Conservation (phyloP, 179 eudicot species). For the Sideroxylon spinosum region DNA sequence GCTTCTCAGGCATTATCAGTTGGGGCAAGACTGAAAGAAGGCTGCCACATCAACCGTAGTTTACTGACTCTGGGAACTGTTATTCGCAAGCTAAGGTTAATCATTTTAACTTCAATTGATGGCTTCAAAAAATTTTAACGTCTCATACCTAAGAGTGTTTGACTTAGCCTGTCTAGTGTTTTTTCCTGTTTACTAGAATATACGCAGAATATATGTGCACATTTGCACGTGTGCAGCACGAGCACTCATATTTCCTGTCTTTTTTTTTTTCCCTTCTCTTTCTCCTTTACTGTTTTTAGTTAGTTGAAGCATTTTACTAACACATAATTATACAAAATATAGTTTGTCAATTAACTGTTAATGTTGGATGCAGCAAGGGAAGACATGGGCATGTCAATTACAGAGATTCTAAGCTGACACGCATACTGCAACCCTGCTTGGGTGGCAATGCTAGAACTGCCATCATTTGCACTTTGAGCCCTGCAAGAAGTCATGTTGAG, state of each 20-base stretch:
- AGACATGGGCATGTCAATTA: constrained; percentile 78
- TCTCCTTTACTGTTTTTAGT: background rate
- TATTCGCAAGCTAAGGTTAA: constrained; percentile 88
- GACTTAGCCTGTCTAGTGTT: background rate
- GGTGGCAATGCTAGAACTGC: constrained; percentile 97
- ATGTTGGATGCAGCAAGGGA: constrained; percentile 64
- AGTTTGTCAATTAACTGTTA: constrained; percentile 7
- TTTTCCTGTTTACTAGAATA: background rate
- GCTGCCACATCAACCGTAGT: constrained; percentile 94
- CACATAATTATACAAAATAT: background rate
- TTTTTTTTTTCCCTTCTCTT: background rate
- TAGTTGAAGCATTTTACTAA: no score
- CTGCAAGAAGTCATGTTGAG: constrained; percentile 83
- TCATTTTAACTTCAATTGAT: background rate
- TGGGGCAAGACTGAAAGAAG: constrained; percentile 87
- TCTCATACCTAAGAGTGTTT: background rate
- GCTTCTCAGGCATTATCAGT: constrained; percentile 91
- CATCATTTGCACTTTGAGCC: constrained; percentile 84
- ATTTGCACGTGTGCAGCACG: background rate
- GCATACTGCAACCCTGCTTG: constrained; percentile 76
- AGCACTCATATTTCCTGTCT: background rate
- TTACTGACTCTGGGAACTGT: constrained; percentile 83
- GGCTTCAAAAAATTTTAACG: background rate
- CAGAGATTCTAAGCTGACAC: constrained; percentile 85
- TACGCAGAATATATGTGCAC: background rate